Evolutionary conservation across 306 rosid species (phyloP).

Genomic region (Fagus crenata): DNA sequence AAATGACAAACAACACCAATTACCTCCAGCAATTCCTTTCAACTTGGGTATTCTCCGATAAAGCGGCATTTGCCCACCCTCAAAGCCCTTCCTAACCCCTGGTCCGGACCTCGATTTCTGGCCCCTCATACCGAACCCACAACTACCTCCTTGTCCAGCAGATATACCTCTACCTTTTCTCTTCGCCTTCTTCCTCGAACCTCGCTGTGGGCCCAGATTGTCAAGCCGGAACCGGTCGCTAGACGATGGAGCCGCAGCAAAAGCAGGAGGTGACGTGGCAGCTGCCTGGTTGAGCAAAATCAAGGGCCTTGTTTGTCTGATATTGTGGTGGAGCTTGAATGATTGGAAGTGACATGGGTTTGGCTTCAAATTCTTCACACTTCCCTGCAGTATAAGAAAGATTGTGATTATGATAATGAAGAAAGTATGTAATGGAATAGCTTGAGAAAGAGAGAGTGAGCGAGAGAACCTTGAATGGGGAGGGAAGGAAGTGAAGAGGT

Average conservation of each 20-base stretch:
- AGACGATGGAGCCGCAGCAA: neutral
- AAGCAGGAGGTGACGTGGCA: neutral
- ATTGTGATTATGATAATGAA: neutral
- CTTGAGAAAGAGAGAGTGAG: neutral
- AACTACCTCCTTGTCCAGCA: slow-evolving; percentile 96
- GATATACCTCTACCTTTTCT: slow-evolving; percentile 92
- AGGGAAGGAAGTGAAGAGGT: slow-evolving; percentile 32
- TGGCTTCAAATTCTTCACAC: slow-evolving; percentile 41
- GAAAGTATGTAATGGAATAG: neutral
- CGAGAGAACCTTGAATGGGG: slow-evolving; percentile 70
- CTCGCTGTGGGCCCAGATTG: slow-evolving; percentile 90
- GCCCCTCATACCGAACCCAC: slow-evolving; percentile 98
- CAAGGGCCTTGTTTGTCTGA: slow-evolving; percentile 29
- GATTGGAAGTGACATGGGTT: slow-evolving; percentile 36
- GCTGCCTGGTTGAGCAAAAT: slow-evolving; percentile 42
- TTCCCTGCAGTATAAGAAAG: slow-evolving; percentile 52
- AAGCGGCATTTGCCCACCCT: slow-evolving; percentile 98
- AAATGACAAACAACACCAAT: neutral
- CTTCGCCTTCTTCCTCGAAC: slow-evolving; percentile 84
- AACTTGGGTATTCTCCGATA: slow-evolving; percentile 87
- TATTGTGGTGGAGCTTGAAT: slow-evolving; percentile 27
- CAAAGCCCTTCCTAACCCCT: slow-evolving; percentile 77
- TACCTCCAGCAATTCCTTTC: slow-evolving; percentile 97
- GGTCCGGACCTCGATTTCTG: slow-evolving; percentile 98
- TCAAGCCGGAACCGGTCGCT: slow-evolving; percentile 68